Percentiles rank a stretch among this genome's conserved stretches.
phyloP scores from a whole-genome alignment of 352 stramenopile species.

The Phytophthora fragariaefolia region DNA sequence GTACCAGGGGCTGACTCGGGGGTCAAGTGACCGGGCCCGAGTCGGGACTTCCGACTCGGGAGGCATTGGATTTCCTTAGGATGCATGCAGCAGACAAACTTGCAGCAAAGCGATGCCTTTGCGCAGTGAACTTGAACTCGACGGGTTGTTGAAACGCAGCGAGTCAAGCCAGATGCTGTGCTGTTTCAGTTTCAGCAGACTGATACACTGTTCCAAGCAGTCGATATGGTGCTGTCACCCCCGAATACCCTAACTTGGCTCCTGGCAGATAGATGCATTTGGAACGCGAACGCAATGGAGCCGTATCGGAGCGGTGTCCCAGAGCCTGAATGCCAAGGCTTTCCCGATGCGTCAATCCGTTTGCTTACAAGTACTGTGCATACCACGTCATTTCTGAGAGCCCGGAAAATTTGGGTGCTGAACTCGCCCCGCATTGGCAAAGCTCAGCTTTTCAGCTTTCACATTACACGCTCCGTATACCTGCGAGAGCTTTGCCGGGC shows the following conservation, averaged over 20 bases:
- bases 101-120: background rate
- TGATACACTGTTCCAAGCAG: background rate
- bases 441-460: background rate
- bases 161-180: conserved; percentile 7
- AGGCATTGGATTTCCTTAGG: no score
- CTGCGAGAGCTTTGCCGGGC: conserved; percentile 19
- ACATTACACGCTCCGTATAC: conserved; percentile 17
- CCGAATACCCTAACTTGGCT: no score
- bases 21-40: no score
- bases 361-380: conserved; percentile 35
- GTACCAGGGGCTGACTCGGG: no score
- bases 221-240: background rate
- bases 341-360: conserved; percentile 13
- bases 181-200: no score
- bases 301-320: conserved; percentile 2
- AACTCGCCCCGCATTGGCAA: no score
- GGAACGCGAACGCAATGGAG: conserved; percentile 17
- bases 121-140: no score
- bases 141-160: no score
- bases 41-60: no score
- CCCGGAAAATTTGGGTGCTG: no score
- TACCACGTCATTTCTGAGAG: no score
- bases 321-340: conserved; percentile 23
- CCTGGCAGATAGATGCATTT: conserved; percentile 18
- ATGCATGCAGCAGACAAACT: no score